phyloP scores from a whole-genome alignment of 805 yeast genomes.

The Saccharomycopsis selenospora region DNA sequence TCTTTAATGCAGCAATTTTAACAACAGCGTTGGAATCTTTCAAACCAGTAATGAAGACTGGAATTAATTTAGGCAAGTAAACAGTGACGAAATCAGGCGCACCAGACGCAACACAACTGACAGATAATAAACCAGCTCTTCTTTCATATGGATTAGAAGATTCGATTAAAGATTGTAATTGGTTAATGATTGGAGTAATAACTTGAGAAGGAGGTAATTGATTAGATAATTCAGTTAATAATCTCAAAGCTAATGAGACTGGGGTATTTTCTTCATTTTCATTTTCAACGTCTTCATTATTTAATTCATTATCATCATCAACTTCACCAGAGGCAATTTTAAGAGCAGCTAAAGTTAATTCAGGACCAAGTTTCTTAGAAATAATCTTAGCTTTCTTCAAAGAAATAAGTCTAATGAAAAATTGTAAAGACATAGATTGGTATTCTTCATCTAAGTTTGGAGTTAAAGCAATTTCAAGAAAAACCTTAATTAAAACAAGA shows the following conservation, averaged over 20 bases:
- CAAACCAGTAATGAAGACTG: slow-evolving; percentile 67
- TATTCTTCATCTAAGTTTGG: slow-evolving; percentile 63
- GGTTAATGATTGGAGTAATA: slow-evolving; percentile 67
- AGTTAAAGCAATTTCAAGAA: slow-evolving; percentile 64
- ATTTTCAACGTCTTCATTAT: slow-evolving; percentile 79
- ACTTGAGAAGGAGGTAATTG: slow-evolving; percentile 93
- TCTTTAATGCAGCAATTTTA: slow-evolving; percentile 76
- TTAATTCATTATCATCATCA: slow-evolving; percentile 66
- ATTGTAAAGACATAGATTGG: slow-evolving; percentile 77
- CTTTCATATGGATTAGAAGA: slow-evolving; percentile 69
- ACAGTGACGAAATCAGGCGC: slow-evolving; percentile 87
- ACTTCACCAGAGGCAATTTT: slow-evolving; percentile 77
- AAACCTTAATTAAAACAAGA: slow-evolving; percentile 58
- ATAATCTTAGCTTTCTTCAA: slow-evolving; percentile 76
- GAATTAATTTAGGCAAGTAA: slow-evolving; percentile 66
- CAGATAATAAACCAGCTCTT: slow-evolving; percentile 77
- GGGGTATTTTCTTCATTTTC: slow-evolving; percentile 91
- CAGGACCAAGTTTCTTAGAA: slow-evolving; percentile 77
- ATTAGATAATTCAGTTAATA: slow-evolving; percentile 68
- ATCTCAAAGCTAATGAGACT: slow-evolving; percentile 66
- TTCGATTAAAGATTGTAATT: slow-evolving; percentile 47
- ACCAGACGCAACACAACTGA: slow-evolving; percentile 82
- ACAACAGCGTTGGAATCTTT: slow-evolving; percentile 70
- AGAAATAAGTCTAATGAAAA: slow-evolving; percentile 69
- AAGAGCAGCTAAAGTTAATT: slow-evolving; percentile 64